Base-by-base conservation (phyloP, 768 basidiomycete species). In the Trametes gibbosa region DNA sequence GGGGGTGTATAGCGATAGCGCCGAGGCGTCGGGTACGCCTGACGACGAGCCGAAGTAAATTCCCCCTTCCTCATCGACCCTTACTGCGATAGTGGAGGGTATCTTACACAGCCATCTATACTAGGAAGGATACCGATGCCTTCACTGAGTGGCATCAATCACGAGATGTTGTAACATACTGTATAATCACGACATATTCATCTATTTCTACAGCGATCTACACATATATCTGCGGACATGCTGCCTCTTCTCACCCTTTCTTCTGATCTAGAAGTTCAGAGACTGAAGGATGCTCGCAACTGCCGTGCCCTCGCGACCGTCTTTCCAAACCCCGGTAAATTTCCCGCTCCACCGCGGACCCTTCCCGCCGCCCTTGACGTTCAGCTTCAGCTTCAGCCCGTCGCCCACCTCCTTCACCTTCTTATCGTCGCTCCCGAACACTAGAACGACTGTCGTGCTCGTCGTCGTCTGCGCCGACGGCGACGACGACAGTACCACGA, bases 301-400 rank as follows among this genome's bases (percentile, higher is more conserved):
- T 1, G 64, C 46, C 9, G 59, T 65, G 24, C 72, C 73, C 62
- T 86, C 83, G 59, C 76, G 77, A 5, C 61, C 71, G 17, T 74
- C 76, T 65, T 79, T 81, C 86, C 86, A 89, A 14, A 84, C 79
- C 0, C 89, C 89, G 7, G 70, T 77, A 55, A 78, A 80, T 69
- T 91, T 87, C 10, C 90, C 90, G 61, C 89, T 90, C 86, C 90
- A 92, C 64, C 80, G 82, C 17, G 74, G 63, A 1, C 88, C 90
- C 66, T 87, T 90, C 4, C 90, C 89, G 12, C 91, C 91, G 7
- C 91, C 91, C 73, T 86, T 92, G 47, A 88, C 77, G 9, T 76
- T 76, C 27, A 88, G 73, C 62, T 79, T 84, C 5, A 72, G 67
- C 69, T 83, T 89, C 42, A 89, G 68, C 24, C 69, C 75, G 3